These are phyloP conservation scores for Botrytis fabae DNA, from an alignment of 2,329 filamentous ascomycete genomes.

Conservation along the genomic window DNA sequence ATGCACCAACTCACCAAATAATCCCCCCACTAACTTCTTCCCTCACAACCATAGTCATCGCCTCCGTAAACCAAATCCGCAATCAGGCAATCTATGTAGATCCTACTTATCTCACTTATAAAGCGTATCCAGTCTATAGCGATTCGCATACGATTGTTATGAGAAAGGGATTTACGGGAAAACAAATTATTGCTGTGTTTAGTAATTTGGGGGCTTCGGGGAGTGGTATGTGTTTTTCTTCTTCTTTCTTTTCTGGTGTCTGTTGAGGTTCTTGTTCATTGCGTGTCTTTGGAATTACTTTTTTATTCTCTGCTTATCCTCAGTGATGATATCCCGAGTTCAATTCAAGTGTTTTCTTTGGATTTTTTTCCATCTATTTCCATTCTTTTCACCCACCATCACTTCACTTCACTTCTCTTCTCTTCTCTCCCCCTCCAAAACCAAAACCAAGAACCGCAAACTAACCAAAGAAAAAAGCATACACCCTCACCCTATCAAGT, in stretches of 20 bases:
- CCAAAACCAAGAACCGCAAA: not conserved
- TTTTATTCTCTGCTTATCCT: rapidly evolving
- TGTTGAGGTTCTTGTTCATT: not conserved
- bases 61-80: constrained; percentile 34
- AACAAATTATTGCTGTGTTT: constrained; percentile 42
- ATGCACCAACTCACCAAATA: not conserved
- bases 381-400: too few relatives aligned
- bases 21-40: not conserved
- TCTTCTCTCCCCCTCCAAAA: too few relatives aligned
- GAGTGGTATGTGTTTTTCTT: not conserved
- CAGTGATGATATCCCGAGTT: rapidly evolving
- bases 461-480: not conserved
- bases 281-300: not conserved
- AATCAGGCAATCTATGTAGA: constrained; percentile 36
- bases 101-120: constrained; percentile 33
- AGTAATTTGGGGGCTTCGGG: constrained; percentile 44
- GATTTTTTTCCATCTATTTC: too few relatives aligned
- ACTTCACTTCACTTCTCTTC: too few relatives aligned
- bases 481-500: constrained; percentile 34
- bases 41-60: constrained; percentile 36
- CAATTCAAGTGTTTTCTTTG: too few relatives aligned
- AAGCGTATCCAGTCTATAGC: constrained; percentile 35
- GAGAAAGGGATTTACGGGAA: constrained; percentile 33
- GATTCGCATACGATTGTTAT: constrained; percentile 36
- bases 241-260: too few relatives aligned